A percentile compares a stretch with the other conserved stretches of the same genome.
Conservation (phyloP, 495 filamentous ascomycete species). For the Penicillium atrosanguineum region DNA sequence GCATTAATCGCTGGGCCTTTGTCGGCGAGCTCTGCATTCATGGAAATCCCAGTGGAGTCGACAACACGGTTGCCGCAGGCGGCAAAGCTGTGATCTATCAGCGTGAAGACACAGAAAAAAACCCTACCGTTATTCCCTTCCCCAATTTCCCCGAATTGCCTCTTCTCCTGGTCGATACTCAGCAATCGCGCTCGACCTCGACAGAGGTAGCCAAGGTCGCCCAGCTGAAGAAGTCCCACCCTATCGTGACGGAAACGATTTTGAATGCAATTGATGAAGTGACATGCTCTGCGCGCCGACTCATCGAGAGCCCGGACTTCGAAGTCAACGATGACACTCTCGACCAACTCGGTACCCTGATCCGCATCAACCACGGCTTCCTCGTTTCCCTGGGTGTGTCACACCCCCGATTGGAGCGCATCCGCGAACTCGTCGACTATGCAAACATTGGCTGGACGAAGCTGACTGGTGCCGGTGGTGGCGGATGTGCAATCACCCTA, state of each 20-base stretch:
- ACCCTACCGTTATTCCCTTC: constrained; percentile 73
- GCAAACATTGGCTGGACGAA: constrained; percentile 95
- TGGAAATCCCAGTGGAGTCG: constrained; percentile 91
- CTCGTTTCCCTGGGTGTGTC: constrained; percentile 87
- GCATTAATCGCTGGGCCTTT: constrained; percentile 96
- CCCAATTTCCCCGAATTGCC: constrained; percentile 87
- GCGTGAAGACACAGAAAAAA: constrained; percentile 70
- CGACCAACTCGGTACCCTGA: constrained; percentile 74
- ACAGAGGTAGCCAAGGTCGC: constrained; percentile 84
- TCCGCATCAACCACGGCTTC: constrained; percentile 90
- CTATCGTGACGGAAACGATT: constrained; percentile 70
- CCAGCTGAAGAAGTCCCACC: constrained; percentile 63
- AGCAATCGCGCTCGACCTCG: constrained; percentile 75
- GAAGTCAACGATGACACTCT: constrained; percentile 56
- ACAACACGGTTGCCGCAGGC: constrained; percentile 93
- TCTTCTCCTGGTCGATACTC: constrained; percentile 84
- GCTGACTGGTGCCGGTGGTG: constrained; percentile 90
- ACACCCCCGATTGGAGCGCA: constrained; percentile 87
- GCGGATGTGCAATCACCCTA: constrained; percentile 87
- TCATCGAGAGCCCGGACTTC: constrained; percentile 65
- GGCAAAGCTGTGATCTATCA: constrained; percentile 93
- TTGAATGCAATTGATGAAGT: constrained; percentile 82
- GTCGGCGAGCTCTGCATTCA: constrained; percentile 97
- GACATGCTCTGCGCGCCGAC: constrained; percentile 65
- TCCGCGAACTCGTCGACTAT: constrained; percentile 87